These are phyloP conservation scores for Coprinopsis sp. DNA, from an alignment of 768 basidiomycete genomes.

Conservation along the genomic window DNA sequence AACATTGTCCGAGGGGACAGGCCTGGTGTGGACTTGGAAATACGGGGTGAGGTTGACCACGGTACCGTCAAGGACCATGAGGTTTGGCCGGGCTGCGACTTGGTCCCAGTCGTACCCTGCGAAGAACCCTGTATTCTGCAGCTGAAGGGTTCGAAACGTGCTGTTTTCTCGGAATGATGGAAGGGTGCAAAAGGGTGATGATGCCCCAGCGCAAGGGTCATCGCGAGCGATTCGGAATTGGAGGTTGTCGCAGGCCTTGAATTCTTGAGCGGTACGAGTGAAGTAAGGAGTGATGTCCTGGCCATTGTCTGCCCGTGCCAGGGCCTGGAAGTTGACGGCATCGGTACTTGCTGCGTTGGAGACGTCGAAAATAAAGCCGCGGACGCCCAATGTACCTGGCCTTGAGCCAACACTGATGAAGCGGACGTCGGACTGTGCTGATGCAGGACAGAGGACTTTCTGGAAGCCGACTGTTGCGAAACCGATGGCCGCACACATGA, in stretches of 20 bases:
- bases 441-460: conserved; percentile 81
- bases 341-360: conserved; percentile 46
- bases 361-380: conserved; percentile 75
- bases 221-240: conserved; percentile 68
- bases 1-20: conserved; percentile 70
- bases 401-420: conserved; percentile 54
- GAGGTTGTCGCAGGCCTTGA: conserved; percentile 57
- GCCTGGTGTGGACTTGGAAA: conserved; percentile 60
- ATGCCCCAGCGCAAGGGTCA: conserved; percentile 56
- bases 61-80: conserved; percentile 87
- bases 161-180: conserved; percentile 49
- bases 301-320: conserved; percentile 54
- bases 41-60: conserved; percentile 94
- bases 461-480: conserved; percentile 95
- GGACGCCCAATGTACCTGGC: conserved; percentile 61
- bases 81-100: conserved; percentile 64
- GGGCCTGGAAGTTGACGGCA: conserved; percentile 53
- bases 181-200: conserved; percentile 68
- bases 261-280: conserved; percentile 61
- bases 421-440: conserved; percentile 35
- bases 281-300: conserved; percentile 91
- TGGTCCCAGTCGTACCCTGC: conserved; percentile 94
- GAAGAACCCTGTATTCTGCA: conserved; percentile 60
- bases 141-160: conserved; percentile 55
- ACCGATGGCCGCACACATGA: conserved; percentile 76